Evolutionary conservation across 495 filamentous ascomycete genomes (phyloP).

Genomic region (Hapsidospora chrysogenum): DNA sequence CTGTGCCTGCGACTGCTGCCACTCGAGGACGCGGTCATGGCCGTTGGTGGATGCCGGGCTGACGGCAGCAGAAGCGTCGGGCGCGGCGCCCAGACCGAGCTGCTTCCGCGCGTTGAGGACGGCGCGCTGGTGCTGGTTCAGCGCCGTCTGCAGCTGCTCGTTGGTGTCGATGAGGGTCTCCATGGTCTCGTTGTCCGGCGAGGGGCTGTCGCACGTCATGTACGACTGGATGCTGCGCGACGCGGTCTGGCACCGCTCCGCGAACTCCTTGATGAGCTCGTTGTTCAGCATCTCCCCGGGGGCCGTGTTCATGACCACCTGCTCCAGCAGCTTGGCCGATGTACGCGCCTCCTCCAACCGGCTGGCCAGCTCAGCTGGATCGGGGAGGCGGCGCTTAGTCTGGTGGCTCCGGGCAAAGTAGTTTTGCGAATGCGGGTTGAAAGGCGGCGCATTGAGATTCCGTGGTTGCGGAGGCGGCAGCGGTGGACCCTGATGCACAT

Average conservation of each 20-base stretch:
- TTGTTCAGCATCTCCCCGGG: conserved; percentile 56
- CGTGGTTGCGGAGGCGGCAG: conserved; percentile 6
- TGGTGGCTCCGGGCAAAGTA: conserved; percentile 26
- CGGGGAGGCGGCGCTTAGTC: conserved; percentile 37
- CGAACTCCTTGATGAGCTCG: conserved; percentile 85
- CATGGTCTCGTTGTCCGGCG: conserved; percentile 84
- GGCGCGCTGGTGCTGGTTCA: conserved; percentile 67
- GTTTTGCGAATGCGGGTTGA: conserved; percentile 15
- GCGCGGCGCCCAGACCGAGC: conserved; percentile 11
- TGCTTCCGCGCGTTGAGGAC: conserved; percentile 54
- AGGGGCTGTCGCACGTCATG: conserved; percentile 59
- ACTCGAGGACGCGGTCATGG: conserved; percentile 7
- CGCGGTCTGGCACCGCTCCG: conserved; percentile 68
- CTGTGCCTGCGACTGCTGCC: conserved; percentile 4
- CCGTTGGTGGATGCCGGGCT: conserved; percentile 3
- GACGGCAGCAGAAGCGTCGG: conserved; percentile 7
- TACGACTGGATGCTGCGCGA: conserved; percentile 65
- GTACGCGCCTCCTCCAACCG: conserved; percentile 81
- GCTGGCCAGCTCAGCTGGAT: conserved; percentile 62
- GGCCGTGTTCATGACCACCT: conserved; percentile 74
- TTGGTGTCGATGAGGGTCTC: conserved; percentile 87
- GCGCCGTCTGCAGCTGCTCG: conserved; percentile 62
- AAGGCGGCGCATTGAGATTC: conserved; percentile 8
- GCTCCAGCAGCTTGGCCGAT: conserved; percentile 75
- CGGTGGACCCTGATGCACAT: background rate